phyloP scores from a whole-genome alignment of 1,139 yeast genomes.

The Torulaspora globosa region DNA sequence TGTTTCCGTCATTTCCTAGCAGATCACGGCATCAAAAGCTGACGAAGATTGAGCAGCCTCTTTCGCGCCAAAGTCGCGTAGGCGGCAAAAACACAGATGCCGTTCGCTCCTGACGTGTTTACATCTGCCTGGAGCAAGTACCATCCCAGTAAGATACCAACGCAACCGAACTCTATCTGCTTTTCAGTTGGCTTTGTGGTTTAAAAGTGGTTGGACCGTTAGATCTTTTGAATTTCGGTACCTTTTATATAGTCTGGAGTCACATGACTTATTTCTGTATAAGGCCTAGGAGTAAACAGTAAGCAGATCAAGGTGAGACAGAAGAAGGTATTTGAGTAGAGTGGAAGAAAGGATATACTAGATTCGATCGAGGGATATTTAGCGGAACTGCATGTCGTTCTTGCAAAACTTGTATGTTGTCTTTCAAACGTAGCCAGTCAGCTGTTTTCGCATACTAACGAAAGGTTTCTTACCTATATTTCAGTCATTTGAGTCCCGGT shows the following conservation, averaged over 20 bases:
- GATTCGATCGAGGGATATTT: neutral
- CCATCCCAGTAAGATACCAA: too few relatives aligned
- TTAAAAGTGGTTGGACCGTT: too few relatives aligned
- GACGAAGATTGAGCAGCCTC: neutral
- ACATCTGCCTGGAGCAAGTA: too few relatives aligned
- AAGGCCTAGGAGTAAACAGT: neutral
- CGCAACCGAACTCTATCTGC: too few relatives aligned
- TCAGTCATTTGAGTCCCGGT: slow-evolving; percentile 35
- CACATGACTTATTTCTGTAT: slow-evolving; percentile 1
- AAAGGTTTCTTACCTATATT: neutral
- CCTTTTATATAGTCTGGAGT: neutral
- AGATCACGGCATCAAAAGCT: neutral
- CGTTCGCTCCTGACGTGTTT: too few relatives aligned
- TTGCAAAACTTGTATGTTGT: slow-evolving; percentile 32
- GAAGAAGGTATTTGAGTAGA: neutral
- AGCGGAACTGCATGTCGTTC: slow-evolving; percentile 24
- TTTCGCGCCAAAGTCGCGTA: too few relatives aligned
- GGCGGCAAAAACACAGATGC: too few relatives aligned
- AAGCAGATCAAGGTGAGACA: neutral
- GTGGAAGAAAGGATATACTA: neutral
- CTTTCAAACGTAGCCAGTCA: neutral
- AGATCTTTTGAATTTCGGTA: too few relatives aligned
- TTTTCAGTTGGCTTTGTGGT: too few relatives aligned
- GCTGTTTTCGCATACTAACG: slow-evolving; percentile 1
- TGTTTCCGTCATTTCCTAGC: too few relatives aligned